Evolutionary conservation across 768 basidiomycete species (phyloP).

Genomic region (Mycena rebaudengoi): DNA sequence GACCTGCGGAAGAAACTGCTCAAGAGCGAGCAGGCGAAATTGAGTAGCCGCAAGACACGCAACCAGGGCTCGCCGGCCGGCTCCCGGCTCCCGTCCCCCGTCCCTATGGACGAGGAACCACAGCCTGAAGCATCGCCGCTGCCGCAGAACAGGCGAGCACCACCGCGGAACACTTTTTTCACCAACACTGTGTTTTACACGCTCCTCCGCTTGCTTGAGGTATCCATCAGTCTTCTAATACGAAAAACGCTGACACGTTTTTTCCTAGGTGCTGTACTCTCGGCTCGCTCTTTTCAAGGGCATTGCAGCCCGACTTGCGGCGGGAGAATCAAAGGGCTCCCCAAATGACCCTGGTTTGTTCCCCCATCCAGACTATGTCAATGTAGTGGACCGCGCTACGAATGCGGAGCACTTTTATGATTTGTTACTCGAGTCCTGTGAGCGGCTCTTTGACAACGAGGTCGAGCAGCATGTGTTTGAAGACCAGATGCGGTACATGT

Average conservation of each 20-base stretch:
- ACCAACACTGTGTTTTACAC: conserved; percentile 91
- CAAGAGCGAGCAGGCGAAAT: conserved; percentile 86
- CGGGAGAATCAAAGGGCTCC: conserved; percentile 30
- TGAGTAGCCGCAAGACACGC: conserved; percentile 63
- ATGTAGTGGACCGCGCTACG: conserved; percentile 44
- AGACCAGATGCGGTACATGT: conserved; percentile 89
- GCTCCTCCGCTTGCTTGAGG: conserved; percentile 87
- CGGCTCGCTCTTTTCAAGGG: conserved; percentile 83
- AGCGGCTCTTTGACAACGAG: conserved; percentile 91
- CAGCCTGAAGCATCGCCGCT: conserved; percentile 1
- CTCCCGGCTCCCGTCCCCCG: conserved; percentile 73
- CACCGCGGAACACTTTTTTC: conserved; percentile 75
- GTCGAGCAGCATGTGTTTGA: conserved; percentile 89
- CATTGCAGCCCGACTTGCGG: conserved; percentile 60
- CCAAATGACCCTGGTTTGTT: conserved; percentile 41
- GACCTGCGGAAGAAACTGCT: conserved; percentile 83
- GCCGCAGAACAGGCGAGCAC: conserved; percentile 30
- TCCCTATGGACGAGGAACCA: conserved; percentile 51
- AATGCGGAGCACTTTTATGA: conserved; percentile 80
- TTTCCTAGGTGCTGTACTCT: conserved; percentile 76
- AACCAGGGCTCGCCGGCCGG: conserved; percentile 59
- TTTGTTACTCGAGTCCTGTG: conserved; percentile 85
- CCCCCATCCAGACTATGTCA: conserved; percentile 34
- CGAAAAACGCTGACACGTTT: no score
- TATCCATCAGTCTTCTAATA: conserved; percentile 44